Base-by-base conservation (phyloP, 352 stramenopile genomes). In the Phytophthora tubulina region DNA sequence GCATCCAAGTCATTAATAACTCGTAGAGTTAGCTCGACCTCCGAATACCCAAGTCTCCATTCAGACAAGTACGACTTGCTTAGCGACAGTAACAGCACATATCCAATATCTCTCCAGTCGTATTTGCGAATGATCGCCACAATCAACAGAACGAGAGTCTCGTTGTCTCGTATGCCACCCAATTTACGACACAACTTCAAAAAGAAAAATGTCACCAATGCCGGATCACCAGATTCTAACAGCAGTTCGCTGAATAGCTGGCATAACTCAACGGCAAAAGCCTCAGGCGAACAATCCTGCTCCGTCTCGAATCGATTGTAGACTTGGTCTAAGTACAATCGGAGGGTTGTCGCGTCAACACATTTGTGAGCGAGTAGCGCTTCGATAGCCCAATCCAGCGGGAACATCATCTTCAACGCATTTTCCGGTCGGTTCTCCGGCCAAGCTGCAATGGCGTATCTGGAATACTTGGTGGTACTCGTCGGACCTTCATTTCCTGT, bases 391-490 rank as follows among this genome's bases (percentile, higher is more conserved):
- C 27, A 11, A 4, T 56, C 42, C n/a, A 57, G 21, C 15, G 60
- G 15, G 21, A 27, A 27, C 42, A 71, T 67, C 31, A 54, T 59
- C 4, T 57, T 54, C 13, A 58, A 36, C 0, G 38, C 55, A 30
- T 63, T 63, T 27, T 31, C 41, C 0, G 36, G 48, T 17, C 46
- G 36, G 6, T 11, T n/a, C 5, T 32, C 39, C 3, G 41, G 60
- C 61, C 67, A 75, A 6, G 60, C 60, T 0, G 54, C 49, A 15
- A 75, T 36, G 7, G 51, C 67, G 39, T 54, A 70, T 33, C 50
- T 59, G 3, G 38, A 59, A 35, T 66, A 71, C 46, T 39, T 70
- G 3, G 61, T 70, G 5, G 21, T 27, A 27, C 68, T 63, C 59
- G 30, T 65, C 13, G 59, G 46, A 11, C 27, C 56, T 45, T 54